phyloP scores from a whole-genome alignment of 2,329 filamentous ascomycete species.

The Stagonosporopsis vannaccii region DNA sequence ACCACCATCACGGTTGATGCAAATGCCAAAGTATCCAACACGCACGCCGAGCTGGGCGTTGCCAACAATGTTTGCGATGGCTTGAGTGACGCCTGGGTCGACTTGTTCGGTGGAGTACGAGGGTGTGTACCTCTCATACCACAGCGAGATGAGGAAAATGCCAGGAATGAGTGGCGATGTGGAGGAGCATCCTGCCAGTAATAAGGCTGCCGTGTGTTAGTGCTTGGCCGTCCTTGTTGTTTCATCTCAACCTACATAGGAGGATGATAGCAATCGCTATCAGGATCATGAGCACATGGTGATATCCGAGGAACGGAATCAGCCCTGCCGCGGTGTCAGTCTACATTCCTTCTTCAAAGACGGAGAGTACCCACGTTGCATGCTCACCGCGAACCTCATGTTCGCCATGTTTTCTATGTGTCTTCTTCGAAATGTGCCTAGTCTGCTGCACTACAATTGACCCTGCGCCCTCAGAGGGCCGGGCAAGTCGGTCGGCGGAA shows the following conservation, averaged over 20 bases:
- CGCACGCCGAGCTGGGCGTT: conserved; percentile 84
- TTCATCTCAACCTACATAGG: conserved; percentile 72
- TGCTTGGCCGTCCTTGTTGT: conserved; percentile 19
- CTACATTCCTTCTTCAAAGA: conserved; percentile 21
- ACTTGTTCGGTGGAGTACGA: conserved; percentile 86
- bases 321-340: conserved; percentile 55
- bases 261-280: conserved; percentile 94
- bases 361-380: conserved; percentile 52
- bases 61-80: conserved; percentile 90
- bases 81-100: conserved; percentile 83
- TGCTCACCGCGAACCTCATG: conserved; percentile 59
- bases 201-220: conserved; percentile 68
- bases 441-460: conserved; percentile 31
- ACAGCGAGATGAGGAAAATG: conserved; percentile 98
- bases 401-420: conserved; percentile 54
- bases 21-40: conserved; percentile 98
- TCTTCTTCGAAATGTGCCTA: conserved; percentile 32
- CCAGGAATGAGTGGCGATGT: conserved; percentile 92
- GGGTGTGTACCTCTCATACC: conserved; percentile 88
- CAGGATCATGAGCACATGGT: conserved; percentile 95
- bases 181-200: conserved; percentile 95
- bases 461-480: conserved; percentile 54
- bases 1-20: conserved; percentile 88
- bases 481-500: conserved; percentile 42
- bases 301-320: conserved; percentile 70